Evolutionary conservation across 768 basidiomycete genomes (phyloP), one percentile per base, ranked within the genome.

Genomic region (Phlebiopsis gigantea): DNA sequence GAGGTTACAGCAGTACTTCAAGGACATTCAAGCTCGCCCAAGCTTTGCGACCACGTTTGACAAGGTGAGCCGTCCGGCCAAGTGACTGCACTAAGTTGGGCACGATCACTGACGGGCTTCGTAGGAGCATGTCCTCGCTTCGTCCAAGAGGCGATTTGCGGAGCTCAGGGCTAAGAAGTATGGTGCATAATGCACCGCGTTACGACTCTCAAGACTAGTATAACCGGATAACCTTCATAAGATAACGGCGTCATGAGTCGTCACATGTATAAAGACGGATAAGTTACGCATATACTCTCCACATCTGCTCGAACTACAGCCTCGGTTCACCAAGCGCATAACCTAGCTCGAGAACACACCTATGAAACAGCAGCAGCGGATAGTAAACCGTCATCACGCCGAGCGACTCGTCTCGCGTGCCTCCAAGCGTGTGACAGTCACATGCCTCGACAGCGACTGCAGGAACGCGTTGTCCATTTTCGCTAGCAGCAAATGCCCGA

Each of bases 11-110:
- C 70, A 76, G 59, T 88, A 86, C 61, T 71, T 68, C 24, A 65
- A 68, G 6, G 78, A 75, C 29, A 52, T 86, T 30, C 74, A 76
- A 61, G 74, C 67, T 2, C 75, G 85, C 63, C 73, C 77, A 19
- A 86, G 82, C 62, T 77, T 79, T 65, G 75, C 76, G 61, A 68
- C 72, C 22, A 87, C 83, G 0, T 86, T 81, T 55, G 69, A 82
- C 56, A 68, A 71, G 68, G 84, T 83, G 62, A n/a, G 78, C 34
- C 17, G 34, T n/a, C n/a, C n/a, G n/a, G n/a, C n/a, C n/a, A n/a
- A n/a, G n/a, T n/a, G n/a, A n/a, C n/a, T n/a, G n/a, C n/a, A n/a
- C n/a, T n/a, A n/a, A n/a, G n/a, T n/a, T n/a, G n/a, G n/a, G n/a
- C n/a, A n/a, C n/a, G n/a, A n/a, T n/a, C n/a, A n/a, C 34, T 39